Base-by-base conservation (phyloP, 345 rosid genomes). In the Rhodomyrtus tomentosa region DNA sequence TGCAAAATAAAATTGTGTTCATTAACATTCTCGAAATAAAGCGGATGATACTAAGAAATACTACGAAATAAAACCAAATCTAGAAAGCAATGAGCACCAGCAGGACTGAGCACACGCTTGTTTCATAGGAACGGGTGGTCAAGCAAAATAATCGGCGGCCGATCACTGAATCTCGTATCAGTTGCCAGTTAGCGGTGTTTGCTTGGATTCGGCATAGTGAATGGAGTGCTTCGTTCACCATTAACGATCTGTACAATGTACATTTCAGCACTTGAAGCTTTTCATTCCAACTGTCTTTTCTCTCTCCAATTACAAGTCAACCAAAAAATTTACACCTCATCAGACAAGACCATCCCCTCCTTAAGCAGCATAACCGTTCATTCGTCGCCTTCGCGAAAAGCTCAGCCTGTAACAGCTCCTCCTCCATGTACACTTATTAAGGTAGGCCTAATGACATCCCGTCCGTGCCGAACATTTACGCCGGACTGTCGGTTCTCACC, bases 181-280 rank as follows among this genome's bases (percentile, higher is more conserved):
- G 2, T 42, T 48, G 50, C 50, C 11, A 9, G 50, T 48, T 48
- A 48, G 50, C 50, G 11, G 50, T 8, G 50, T 48, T 48, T 11
- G 5, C 50, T 48, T 48, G 10, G 50, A 48, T 48, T 48, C 45
- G 76, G 76, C 8, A 3, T 22, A n/a, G 56, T 54, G n/a, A 54
- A 54, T 7, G 56, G 24, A 53, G 54, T 81, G 51, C 45, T 12
- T 81, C 54, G 51, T 27, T 81, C 42, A 7, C 48, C 42, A 27
- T 27, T 55, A 55, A 24, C 76, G 32, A 49, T 84, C 83, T 88
- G 82, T 86, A 88, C 89, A 87, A 82, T 88, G 82, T 86, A 88
- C 89, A 87, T 29, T 79, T 84, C 76, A 40, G 80, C 56, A 4
- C 42, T 49, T 72, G 42, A 36, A 83, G 14, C 56, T 53, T 27